Evolutionary conservation across 164 flowering plant genomes (phyloP).

Genomic region (Euptelea pleiosperma): DNA sequence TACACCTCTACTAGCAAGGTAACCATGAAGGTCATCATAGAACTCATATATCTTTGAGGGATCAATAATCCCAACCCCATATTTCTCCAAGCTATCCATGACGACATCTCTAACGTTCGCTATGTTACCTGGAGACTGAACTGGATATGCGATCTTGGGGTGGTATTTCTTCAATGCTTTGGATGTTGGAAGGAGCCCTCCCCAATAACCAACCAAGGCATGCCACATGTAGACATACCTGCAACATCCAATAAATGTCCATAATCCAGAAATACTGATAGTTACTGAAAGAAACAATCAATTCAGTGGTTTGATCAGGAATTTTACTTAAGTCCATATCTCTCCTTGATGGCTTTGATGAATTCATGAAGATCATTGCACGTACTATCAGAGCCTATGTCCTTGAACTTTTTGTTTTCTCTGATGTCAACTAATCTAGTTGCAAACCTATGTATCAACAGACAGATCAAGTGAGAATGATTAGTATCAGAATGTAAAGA

Average conservation of each 20-base stretch:
- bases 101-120: constrained; percentile 62
- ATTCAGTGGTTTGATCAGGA: background rate
- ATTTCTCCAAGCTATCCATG: constrained; percentile 59
- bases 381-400: constrained; percentile 23
- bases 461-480: constrained; percentile 7
- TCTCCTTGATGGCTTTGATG: constrained; percentile 44
- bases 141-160: constrained; percentile 53
- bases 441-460: constrained; percentile 49
- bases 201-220: constrained; percentile 81
- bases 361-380: constrained; percentile 38
- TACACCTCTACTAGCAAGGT: constrained; percentile 54
- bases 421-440: constrained; percentile 54
- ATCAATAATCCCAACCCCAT: constrained; percentile 63
- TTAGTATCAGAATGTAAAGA: background rate
- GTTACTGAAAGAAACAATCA: background rate
- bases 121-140: constrained; percentile 56
- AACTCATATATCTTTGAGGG: constrained; percentile 57
- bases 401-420: constrained; percentile 60
- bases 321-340: constrained; percentile 54
- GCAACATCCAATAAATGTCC: constrained; percentile 15
- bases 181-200: constrained; percentile 67
- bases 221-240: constrained; percentile 84
- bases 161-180: constrained; percentile 58
- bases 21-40: constrained; percentile 69
- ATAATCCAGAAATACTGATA: background rate